Evolutionary conservation across 2,329 filamentous ascomycete genomes (phyloP), one percentile per base, ranked within the genome.

Genomic region (Nigrospora oryzae): DNA sequence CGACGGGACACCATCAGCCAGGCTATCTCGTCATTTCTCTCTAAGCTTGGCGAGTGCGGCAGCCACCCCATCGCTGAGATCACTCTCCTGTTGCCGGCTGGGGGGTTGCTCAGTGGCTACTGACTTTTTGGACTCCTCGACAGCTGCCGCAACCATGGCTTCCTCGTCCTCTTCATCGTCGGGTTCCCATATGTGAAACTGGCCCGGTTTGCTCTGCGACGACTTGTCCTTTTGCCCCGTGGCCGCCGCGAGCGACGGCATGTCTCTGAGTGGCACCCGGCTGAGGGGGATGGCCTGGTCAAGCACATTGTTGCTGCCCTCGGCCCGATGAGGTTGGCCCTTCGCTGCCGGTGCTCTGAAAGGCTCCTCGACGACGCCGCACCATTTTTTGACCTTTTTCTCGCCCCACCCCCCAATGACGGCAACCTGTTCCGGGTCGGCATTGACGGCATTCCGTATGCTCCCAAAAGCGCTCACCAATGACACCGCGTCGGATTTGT

Each of bases 401-500:
- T 94, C 88, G 32, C 93, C 93, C 90, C 90, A 98, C 1, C 93
- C 93, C 30, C 83, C 78, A n/a, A 98, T 81, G 50, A 87, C 70
- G 13, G 82, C 80, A 33, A 98, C 76, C 63, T 95, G 86, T 60
- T 97, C 93, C 0, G 87, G 80, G 38, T 85, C 78, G 2, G 89
- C 91, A 62, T 96, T 96, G 47, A 97, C 74, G 1, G 91, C 91
- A 34, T 85, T 86, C 53, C 83, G 81, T 46, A 98, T 67, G 53
- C 87, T 95, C 19, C 93, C 93, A 69, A 97, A 98, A 42, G 89
- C 89, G 53, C 87, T 86, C 33, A 97, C 89, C 42, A 98, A 68
- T 28, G 87, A 86, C 11, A 96, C 81, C 0, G 93, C 89, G 65
- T 98, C 93, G 1, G 89, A 89, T 64, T 95, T 96, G 67, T 97